Evolutionary conservation across 129 eudicot species (phyloP).

Genomic region (Flaveria ramosissima): DNA sequence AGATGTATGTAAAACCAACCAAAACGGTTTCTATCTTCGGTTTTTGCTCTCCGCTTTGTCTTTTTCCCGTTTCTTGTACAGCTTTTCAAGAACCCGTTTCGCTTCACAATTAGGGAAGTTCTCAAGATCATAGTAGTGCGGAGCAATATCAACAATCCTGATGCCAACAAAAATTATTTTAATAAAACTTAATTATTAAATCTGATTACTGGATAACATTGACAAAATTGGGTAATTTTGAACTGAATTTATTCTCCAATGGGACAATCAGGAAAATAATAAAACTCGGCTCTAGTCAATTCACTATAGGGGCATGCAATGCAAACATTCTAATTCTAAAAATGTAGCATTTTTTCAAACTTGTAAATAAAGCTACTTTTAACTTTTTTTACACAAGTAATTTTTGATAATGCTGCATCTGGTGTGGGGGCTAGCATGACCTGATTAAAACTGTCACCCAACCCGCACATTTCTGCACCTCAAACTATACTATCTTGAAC

Average conservation of each 20-base stretch:
- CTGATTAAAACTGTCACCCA: neutral
- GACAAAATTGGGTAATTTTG: too few species aligned
- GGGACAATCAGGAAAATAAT: too few species aligned
- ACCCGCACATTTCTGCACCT: neutral
- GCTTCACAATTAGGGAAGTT: conserved; percentile 97
- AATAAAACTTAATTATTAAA: neutral
- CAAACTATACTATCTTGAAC: neutral
- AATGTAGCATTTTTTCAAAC: too few species aligned
- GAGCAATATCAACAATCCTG: conserved; percentile 92
- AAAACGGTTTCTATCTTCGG: conserved; percentile 28
- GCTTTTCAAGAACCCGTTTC: conserved; percentile 78
- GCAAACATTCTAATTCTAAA: too few species aligned
- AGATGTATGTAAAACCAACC: neutral
- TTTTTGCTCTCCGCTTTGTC: conserved; percentile 67
- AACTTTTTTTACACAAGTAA: too few species aligned
- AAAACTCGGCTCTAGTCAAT: too few species aligned
- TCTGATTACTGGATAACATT: conserved; percentile 34
- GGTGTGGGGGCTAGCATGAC: neutral
- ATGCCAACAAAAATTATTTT: neutral
- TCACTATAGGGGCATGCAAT: too few species aligned
- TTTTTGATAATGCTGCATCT: too few species aligned
- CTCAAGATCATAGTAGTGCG: conserved; percentile 78
- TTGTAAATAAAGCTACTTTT: too few species aligned
- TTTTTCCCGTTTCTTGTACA: conserved; percentile 77
- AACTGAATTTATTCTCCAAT: too few species aligned